Evolutionary conservation across 1,284 basidiomycete genomes (phyloP), one percentile per base, ranked within the genome.

Genomic region (Neotropicomus parvogracilis): DNA sequence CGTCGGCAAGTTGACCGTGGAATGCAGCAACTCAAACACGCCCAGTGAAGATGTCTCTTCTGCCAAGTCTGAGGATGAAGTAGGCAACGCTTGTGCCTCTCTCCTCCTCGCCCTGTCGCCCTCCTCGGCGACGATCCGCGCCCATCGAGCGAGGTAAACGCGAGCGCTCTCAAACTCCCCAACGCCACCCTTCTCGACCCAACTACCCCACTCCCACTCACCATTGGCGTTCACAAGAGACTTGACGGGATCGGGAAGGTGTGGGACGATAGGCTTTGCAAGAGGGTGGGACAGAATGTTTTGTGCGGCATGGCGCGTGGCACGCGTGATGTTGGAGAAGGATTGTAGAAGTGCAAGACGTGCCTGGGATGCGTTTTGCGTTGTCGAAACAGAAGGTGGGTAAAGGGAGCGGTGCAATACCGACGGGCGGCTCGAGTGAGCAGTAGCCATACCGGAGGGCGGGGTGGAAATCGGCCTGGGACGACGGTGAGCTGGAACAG

Each of bases 61-160:
- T 14, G 71, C 74, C n/a, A 77, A 57, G 40, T 74, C 73, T 7
- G 65, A 59, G 7, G 71, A 66, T 9, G 75, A 73, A 3, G 75
- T 66, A 3, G 81, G 78, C 8, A 88, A 59, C 0, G 76, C 73
- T 58, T 85, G 82, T 0, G 85, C 81, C 66, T 97, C 92, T 42
- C 80, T 77, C 52, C 83, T 73, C 28, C 93, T 77, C 8, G 91
- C 83, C 11, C 89, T 78, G 65, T 97, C 94, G 7, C 94, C 94
- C 65, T 97, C 94, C 68, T 97, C 94, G 1, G 94, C 95, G 0
- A 99, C 95, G 39, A 93, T 85, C 44, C 94, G 77, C 0, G 97
- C 95, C 97, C 97, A 99, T 26, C 91, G 80, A 1, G 97, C 97
- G 8, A 99, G 79, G 65, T 98, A 99, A 6, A 99, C 91, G 3